phyloP scores from a whole-genome alignment of 306 rosid species.

The Rosa multiflora region DNA sequence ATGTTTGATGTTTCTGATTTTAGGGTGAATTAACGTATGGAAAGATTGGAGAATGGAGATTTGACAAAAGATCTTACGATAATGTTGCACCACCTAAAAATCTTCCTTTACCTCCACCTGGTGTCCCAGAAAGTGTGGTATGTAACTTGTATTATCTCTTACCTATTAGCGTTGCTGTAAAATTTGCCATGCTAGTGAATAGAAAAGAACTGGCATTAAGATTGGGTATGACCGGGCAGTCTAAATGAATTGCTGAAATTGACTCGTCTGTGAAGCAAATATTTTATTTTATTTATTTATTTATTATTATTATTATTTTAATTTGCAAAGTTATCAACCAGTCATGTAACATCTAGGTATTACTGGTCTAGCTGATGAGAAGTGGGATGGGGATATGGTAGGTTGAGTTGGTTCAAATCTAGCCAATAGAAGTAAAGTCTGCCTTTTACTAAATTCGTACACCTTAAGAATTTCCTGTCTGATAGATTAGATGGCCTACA shows the following conservation, averaged over 20 bases:
- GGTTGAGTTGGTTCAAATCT: not conserved
- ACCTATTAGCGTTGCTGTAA: not conserved
- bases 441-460: not conserved
- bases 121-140: constrained; percentile 98
- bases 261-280: not conserved
- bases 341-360: not conserved
- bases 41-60: constrained; percentile 99
- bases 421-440: not conserved
- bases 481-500: not conserved
- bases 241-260: not conserved
- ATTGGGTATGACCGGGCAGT: not conserved
- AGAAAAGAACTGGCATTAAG: not conserved
- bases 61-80: constrained; percentile 78
- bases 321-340: not conserved
- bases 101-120: constrained; percentile 81
- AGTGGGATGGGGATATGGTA: not conserved
- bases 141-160: constrained; percentile 27
- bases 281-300: not conserved
- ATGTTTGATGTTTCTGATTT: constrained; percentile 22
- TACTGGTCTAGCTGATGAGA: not conserved
- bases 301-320: not conserved
- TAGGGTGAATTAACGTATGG: constrained; percentile 93
- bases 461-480: not conserved
- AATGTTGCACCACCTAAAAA: constrained; percentile 61
- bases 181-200: not conserved